Conservation (phyloP, 1,139 yeast species). For the Yamadazyma pseudoaaseri region DNA sequence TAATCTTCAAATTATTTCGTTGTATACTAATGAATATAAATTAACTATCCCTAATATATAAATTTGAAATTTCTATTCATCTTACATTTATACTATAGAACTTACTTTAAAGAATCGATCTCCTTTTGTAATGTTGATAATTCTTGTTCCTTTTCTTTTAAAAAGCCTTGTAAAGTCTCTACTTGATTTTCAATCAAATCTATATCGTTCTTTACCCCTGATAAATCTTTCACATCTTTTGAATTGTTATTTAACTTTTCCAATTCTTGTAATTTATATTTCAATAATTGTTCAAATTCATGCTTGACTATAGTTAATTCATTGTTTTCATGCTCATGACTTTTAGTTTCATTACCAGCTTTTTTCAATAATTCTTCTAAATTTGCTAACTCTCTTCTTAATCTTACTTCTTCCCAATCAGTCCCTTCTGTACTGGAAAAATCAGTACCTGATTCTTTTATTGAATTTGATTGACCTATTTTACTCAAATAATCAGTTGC, state of each 20-base stretch:
- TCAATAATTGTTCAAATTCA: conserved; percentile 79
- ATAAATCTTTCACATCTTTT: conserved; percentile 26
- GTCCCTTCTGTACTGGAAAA: conserved; percentile 71
- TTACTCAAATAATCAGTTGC: conserved; percentile 41
- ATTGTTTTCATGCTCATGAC: conserved; percentile 24
- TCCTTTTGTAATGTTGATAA: conserved; percentile 46
- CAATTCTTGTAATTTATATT: conserved; percentile 56
- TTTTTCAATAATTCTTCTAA: conserved; percentile 61
- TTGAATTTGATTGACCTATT: conserved; percentile 50
- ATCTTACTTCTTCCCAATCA: conserved; percentile 85
- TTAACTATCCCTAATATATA: no score
- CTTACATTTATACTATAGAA: no score
- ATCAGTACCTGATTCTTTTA: conserved; percentile 66
- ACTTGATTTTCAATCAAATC: conserved; percentile 67
- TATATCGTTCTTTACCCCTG: conserved; percentile 54
- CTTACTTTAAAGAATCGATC: conserved; percentile 6
- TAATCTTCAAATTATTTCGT: not conserved
- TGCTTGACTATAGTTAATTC: conserved; percentile 44
- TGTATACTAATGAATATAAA: conserved; percentile 2
- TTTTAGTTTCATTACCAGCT: conserved; percentile 52
- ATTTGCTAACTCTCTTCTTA: conserved; percentile 75
- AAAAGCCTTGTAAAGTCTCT: conserved; percentile 56
- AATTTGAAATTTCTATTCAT: not conserved
- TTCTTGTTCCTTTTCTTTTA: conserved; percentile 50
- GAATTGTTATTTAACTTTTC: conserved; percentile 9